Percentiles rank a stretch among this genome's conserved stretches.
Evolutionary conservation across 441 rosid species (phyloP).

Genomic region (Corymbia calophylla): DNA sequence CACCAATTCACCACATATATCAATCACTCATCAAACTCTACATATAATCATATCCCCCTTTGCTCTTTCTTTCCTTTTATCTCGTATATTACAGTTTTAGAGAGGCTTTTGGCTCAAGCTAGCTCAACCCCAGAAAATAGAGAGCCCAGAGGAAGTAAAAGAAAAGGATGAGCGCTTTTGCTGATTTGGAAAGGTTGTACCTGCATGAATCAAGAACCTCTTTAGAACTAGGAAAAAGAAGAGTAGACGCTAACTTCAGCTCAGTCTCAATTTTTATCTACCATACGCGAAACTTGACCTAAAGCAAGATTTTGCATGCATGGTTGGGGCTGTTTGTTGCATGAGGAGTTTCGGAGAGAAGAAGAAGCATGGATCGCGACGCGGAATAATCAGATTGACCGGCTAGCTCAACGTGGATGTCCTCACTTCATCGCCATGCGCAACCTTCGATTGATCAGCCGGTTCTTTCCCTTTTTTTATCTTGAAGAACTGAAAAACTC

Average conservation of each 20-base stretch:
- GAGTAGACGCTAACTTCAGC: background rate
- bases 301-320: background rate
- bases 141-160: background rate
- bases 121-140: background rate
- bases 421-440: background rate
- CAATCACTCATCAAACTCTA: background rate
- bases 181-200: background rate
- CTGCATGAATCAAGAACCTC: background rate
- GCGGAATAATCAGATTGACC: background rate
- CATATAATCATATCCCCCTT: background rate
- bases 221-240: background rate
- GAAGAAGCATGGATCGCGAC: background rate
- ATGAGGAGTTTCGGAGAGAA: background rate
- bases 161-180: background rate
- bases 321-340: background rate
- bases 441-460: background rate
- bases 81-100: background rate
- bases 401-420: background rate
- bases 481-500: background rate
- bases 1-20: background rate
- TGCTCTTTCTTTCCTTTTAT: background rate
- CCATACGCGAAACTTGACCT: background rate
- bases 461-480: background rate
- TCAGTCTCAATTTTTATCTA: background rate
- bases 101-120: background rate